phyloP scores from a whole-genome alignment of 2,329 filamentous ascomycete species.

The Colletotrichum godetiae region DNA sequence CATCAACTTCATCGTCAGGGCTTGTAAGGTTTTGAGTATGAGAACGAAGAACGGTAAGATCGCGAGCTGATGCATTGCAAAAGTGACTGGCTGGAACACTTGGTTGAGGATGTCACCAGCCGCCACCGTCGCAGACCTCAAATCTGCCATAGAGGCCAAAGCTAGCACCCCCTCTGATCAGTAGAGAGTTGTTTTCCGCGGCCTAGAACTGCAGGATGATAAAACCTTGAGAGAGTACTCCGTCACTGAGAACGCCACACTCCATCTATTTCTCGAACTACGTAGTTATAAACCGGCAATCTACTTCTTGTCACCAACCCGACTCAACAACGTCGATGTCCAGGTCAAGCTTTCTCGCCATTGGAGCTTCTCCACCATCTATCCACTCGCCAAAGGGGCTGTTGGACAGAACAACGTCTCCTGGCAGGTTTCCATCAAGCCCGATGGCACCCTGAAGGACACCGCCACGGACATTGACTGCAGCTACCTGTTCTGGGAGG shows the following conservation, averaged over 20 bases:
- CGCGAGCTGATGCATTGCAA: neutral
- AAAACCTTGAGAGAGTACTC: neutral
- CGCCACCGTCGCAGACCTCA: neutral
- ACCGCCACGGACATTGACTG: neutral
- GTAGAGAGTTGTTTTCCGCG: too few species aligned
- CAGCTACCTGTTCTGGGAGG: slow-evolving; percentile 29
- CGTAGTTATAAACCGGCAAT: slow-evolving; percentile 3
- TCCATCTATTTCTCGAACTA: too few species aligned
- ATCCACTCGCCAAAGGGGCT: neutral
- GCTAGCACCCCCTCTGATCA: too few species aligned
- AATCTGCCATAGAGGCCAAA: neutral
- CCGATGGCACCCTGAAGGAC: neutral
- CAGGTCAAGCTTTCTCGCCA: neutral
- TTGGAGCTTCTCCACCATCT: slow-evolving; percentile 7
- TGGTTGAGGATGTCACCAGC: neutral
- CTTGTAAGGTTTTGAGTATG: neutral
- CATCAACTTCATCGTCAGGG: neutral
- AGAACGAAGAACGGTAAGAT: neutral
- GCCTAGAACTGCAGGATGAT: neutral
- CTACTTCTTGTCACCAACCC: neutral
- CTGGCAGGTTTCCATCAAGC: neutral
- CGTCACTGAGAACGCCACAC: neutral
- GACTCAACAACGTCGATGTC: neutral
- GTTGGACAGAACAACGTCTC: neutral
- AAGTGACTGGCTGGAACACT: neutral